Evolutionary conservation across 257 asterid species (phyloP).

Genomic region (Solanum chmielewskii): DNA sequence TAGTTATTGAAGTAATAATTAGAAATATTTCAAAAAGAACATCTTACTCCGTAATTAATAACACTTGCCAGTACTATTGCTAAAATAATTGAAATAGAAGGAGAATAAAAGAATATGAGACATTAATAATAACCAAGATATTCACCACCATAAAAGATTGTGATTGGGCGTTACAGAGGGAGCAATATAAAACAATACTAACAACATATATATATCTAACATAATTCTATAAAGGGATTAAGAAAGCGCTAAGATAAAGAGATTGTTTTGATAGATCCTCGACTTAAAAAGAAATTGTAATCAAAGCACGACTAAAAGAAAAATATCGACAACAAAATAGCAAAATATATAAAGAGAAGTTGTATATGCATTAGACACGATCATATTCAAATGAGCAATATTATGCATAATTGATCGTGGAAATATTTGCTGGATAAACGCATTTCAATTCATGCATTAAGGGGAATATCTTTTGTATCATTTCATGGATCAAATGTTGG

Average conservation of each 20-base stretch:
- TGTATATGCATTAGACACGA: not conserved
- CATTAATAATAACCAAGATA: not conserved
- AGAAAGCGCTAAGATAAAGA: no score
- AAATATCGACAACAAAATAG: rapidly evolving
- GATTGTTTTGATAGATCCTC: no score
- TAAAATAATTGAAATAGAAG: not conserved
- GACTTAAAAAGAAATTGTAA: no score
- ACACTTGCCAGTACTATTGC: no score
- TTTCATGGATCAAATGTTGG: not conserved
- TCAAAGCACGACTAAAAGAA: not conserved
- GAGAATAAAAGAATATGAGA: not conserved
- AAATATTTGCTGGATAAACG: not conserved
- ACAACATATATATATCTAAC: no score
- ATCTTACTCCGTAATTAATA: no score
- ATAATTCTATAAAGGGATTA: no score
- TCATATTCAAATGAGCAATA: not conserved
- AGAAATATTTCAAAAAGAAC: no score
- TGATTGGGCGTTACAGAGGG: not conserved
- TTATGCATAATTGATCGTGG: not conserved
- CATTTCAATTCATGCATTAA: not conserved
- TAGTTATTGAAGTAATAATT: no score
- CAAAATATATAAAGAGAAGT: not conserved
- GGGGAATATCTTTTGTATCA: not conserved
- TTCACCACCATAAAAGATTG: not conserved
- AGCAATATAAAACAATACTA: no score